A percentile compares a stretch with the other conserved stretches of the same genome.
Evolutionary conservation across 768 basidiomycete genomes (phyloP).

Genomic region (Cubamyces lactineus): DNA sequence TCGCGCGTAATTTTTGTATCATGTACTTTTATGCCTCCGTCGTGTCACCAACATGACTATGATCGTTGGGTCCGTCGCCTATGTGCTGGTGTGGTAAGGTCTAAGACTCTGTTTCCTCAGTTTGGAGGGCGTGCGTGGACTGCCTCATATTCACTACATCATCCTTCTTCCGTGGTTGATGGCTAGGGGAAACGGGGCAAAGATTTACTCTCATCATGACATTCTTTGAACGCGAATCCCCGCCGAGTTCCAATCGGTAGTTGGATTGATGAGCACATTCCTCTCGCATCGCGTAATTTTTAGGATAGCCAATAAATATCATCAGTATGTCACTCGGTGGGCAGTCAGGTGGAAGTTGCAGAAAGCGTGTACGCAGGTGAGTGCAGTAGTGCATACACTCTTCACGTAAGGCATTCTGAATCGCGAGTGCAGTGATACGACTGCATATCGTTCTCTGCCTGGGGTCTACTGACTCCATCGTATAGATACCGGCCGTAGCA

Average conservation of each 20-base stretch:
- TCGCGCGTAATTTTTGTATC: conserved; percentile 53
- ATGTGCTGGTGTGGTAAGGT: conserved; percentile 10
- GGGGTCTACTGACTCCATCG: too few relatives aligned
- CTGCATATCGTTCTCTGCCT: too few relatives aligned
- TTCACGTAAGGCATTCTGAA: too few relatives aligned
- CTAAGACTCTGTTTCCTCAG: not conserved
- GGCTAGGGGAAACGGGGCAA: conserved; percentile 87
- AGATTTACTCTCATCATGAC: conserved; percentile 45
- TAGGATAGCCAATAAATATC: too few relatives aligned
- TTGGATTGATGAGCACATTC: conserved; percentile 14
- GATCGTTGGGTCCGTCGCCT: conserved; percentile 25
- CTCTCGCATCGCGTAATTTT: too few relatives aligned
- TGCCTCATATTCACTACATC: conserved; percentile 79
- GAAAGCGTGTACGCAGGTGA: too few relatives aligned
- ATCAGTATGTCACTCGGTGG: too few relatives aligned
- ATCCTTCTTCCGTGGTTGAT: conserved; percentile 55
- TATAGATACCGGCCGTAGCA: too few relatives aligned
- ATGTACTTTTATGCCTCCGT: conserved; percentile 34
- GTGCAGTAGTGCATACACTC: too few relatives aligned
- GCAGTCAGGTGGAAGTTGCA: too few relatives aligned
- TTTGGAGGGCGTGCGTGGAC: not conserved
- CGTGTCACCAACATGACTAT: conserved; percentile 17
- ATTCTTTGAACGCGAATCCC: not conserved
- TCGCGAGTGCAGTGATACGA: too few relatives aligned
- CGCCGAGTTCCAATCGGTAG: conserved; percentile 4